Evolutionary conservation across 2,329 filamentous ascomycete genomes (phyloP).

Genomic region (Fusarium staphyleae): DNA sequence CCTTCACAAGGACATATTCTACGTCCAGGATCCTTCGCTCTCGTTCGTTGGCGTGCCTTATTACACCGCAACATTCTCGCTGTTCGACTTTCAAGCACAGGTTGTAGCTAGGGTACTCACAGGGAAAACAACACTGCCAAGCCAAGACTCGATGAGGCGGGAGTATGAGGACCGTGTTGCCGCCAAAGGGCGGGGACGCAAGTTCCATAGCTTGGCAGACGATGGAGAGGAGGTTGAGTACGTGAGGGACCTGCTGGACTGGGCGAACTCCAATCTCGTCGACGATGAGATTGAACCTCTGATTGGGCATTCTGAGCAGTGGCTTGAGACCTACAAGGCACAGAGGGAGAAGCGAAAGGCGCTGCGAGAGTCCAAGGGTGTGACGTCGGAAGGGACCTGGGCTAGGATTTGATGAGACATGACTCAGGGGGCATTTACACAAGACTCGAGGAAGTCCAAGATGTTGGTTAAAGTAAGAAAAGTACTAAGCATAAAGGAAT

Average conservation of each 20-base stretch:
- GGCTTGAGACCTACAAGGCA: conserved; percentile 25
- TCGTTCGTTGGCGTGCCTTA: conserved; percentile 71
- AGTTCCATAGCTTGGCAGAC: conserved; percentile 38
- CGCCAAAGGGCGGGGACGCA: conserved; percentile 27
- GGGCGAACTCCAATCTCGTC: conserved; percentile 28
- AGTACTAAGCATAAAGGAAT: too few relatives aligned
- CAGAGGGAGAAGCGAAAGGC: conserved; percentile 21
- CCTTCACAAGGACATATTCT: conserved; percentile 74
- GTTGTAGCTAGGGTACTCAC: conserved; percentile 64
- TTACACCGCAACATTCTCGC: conserved; percentile 70
- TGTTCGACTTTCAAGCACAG: conserved; percentile 75
- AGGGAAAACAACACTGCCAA: conserved; percentile 48
- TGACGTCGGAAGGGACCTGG: conserved; percentile 26
- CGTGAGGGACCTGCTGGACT: conserved; percentile 33
- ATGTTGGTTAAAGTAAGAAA: too few relatives aligned
- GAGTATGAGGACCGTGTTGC: conserved; percentile 38
- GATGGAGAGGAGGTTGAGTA: conserved; percentile 36
- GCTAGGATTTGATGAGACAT: conserved; percentile 1
- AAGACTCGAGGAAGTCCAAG: too few relatives aligned
- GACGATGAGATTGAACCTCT: conserved; percentile 10
- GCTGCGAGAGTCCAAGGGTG: conserved; percentile 11
- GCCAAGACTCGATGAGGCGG: not conserved
- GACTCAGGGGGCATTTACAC: too few relatives aligned
- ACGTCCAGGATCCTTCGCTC: conserved; percentile 70
- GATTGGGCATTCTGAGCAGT: conserved; percentile 21